Evolutionary conservation across 1,284 basidiomycete genomes (phyloP), one percentile per base, ranked within the genome.

Genomic region (Mycena sp.): DNA sequence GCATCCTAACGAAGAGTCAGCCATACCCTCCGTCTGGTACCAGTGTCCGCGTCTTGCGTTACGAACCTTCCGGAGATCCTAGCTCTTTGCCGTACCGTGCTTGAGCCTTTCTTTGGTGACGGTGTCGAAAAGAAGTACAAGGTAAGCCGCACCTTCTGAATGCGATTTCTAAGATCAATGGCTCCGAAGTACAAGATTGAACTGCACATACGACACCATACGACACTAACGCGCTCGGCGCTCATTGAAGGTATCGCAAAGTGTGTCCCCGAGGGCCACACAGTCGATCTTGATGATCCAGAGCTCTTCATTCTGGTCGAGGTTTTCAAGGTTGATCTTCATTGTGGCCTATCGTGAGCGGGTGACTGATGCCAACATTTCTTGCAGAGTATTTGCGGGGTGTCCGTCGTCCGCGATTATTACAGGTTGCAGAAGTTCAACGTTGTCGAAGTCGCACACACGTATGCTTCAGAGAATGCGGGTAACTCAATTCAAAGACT

Each of bases 221-320:
- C 81, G 23, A 88, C 86, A 5, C 72, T 93, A 16, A 70, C 83
- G 9, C 83, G 89, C 11, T 79, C 83, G 51, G 77, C 72, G 6
- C 75, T 93, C 25, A 88, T 93, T 28, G 81, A 91, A 59, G 83
- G 84, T 52, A 80, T 94, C 28, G 92, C 89, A 0, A 81, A 83
- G 64, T 90, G 87, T 68, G 85, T 93, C 17, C 91, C 92, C 0
- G 78, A 80, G 55, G 82, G 80, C 10, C 88, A 90, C 67, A 83
- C 76, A 6, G 92, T 94, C 16, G 83, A 90, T 57, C 77, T 94
- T 16, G 81, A 84, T 29, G 76, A 87, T 65, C 87, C 92, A 0
- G 84, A 90, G 45, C 74, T 91, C 2, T 92, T 91, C 63, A 83
- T 94, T 49, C 81, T 94, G 7, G 86, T 93, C 4, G 91, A 94